Percentiles rank a stretch among this genome's conserved stretches.
Evolutionary conservation across 2,329 filamentous ascomycete genomes (phyloP).

Genomic region (Whalleya microplaca): DNA sequence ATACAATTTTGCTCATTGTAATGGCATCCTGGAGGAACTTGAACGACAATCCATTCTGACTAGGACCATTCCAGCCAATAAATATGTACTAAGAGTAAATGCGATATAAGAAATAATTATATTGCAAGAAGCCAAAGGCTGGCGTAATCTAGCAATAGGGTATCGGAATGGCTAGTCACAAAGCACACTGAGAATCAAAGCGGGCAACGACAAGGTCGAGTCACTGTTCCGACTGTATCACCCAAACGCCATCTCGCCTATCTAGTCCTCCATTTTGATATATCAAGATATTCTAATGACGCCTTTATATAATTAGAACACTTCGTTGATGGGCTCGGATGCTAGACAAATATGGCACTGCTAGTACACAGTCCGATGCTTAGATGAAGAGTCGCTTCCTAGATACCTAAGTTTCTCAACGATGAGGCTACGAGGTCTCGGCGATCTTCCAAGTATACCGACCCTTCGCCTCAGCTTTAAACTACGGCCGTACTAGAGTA

Average conservation of each 20-base stretch:
- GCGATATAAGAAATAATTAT: no score
- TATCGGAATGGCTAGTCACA: background rate
- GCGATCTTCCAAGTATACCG: conserved; percentile 20
- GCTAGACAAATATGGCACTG: background rate
- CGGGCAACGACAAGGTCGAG: background rate
- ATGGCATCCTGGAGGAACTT: no score
- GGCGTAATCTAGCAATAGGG: background rate
- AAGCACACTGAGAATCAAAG: background rate
- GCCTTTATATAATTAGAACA: background rate
- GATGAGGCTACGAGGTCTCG: conserved; percentile 14
- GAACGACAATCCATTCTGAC: no score
- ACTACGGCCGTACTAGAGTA: conserved; percentile 2
- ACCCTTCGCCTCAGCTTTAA: conserved; percentile 8
- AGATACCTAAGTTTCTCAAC: conserved; percentile 1
- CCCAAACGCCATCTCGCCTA: background rate
- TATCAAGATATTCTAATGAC: background rate
- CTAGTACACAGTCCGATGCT: background rate
- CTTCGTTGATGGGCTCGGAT: background rate
- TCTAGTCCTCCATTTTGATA: background rate
- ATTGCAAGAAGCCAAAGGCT: no score
- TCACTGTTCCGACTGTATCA: background rate
- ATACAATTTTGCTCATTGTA: no score
- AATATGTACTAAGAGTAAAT: no score
- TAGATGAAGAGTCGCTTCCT: background rate
- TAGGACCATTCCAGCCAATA: no score